Evolutionary conservation across 2,329 filamentous ascomycete genomes (phyloP).

Genomic region (Fusarium fujikuroi): DNA sequence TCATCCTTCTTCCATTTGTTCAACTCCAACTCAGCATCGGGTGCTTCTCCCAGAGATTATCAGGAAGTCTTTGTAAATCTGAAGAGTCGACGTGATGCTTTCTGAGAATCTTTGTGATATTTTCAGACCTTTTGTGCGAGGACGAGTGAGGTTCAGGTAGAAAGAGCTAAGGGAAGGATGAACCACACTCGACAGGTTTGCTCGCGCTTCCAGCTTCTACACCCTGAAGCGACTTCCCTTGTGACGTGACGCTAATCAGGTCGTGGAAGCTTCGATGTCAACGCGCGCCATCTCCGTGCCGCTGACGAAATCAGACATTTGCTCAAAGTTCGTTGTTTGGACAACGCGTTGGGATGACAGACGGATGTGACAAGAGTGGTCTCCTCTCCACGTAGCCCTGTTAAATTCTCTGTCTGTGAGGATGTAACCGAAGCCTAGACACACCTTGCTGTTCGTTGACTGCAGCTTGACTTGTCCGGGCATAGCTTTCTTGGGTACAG

Average conservation of each 20-base stretch:
- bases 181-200: background rate
- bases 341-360: background rate
- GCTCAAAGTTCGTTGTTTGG: background rate
- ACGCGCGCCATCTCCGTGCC: background rate
- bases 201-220: background rate
- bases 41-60: background rate
- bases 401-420: background rate
- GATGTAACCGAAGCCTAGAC: background rate
- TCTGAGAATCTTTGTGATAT: background rate
- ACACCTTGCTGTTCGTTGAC: background rate
- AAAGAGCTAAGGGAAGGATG: background rate
- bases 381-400: background rate
- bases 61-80: background rate
- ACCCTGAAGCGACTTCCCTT: background rate
- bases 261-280: background rate
- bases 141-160: too few relatives aligned
- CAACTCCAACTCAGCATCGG: background rate
- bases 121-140: too few relatives aligned
- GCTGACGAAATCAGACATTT: background rate
- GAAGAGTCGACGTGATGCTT: background rate
- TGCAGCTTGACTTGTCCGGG: background rate
- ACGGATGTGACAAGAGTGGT: background rate
- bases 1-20: too few relatives aligned
- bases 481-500: background rate
- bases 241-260: background rate